Conservation (phyloP, 768 basidiomycete species). For the Leccinum imitatum region DNA sequence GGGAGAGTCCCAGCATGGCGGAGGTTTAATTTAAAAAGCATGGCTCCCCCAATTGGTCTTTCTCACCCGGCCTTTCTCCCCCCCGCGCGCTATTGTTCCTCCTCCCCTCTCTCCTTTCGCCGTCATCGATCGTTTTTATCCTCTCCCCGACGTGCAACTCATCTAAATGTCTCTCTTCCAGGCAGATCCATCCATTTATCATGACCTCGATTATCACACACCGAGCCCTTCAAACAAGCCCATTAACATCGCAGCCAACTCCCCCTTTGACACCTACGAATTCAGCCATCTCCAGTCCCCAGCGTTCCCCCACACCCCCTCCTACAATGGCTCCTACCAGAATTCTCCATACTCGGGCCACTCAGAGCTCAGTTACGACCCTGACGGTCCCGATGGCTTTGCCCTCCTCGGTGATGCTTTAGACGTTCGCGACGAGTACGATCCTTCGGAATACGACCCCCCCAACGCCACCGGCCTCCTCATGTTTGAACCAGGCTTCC, state of each 20-base stretch:
- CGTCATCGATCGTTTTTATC: slow-evolving; percentile 10
- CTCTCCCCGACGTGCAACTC: background rate
- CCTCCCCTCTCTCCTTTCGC: background rate
- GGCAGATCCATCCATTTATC: slow-evolving; percentile 20
- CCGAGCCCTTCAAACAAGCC: slow-evolving; percentile 32
- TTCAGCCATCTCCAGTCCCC: slow-evolving; percentile 36
- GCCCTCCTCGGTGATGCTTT: slow-evolving; percentile 50
- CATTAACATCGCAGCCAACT: slow-evolving; percentile 17
- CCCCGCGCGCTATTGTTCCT: slow-evolving; percentile 22
- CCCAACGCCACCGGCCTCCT: slow-evolving; percentile 51
- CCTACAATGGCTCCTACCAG: slow-evolving; percentile 65
- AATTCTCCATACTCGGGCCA: slow-evolving; percentile 68
- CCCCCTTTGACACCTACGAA: slow-evolving; percentile 43
- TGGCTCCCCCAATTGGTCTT: slow-evolving; percentile 23
- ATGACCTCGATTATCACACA: slow-evolving; percentile 27
- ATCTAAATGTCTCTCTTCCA: slow-evolving; percentile 31
- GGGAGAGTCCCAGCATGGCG: slow-evolving; percentile 16
- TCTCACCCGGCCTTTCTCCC: slow-evolving; percentile 30
- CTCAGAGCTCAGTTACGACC: slow-evolving; percentile 62
- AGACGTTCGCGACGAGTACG: slow-evolving; percentile 52
- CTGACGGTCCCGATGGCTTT: slow-evolving; percentile 48
- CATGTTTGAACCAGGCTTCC: slow-evolving; percentile 57
- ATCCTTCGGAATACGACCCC: slow-evolving; percentile 71
- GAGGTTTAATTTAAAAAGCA: slow-evolving; percentile 29
- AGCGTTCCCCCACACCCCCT: slow-evolving; percentile 51